Conservation (phyloP, 2,329 filamentous ascomycete genomes). For the Colletotrichum agaves region DNA sequence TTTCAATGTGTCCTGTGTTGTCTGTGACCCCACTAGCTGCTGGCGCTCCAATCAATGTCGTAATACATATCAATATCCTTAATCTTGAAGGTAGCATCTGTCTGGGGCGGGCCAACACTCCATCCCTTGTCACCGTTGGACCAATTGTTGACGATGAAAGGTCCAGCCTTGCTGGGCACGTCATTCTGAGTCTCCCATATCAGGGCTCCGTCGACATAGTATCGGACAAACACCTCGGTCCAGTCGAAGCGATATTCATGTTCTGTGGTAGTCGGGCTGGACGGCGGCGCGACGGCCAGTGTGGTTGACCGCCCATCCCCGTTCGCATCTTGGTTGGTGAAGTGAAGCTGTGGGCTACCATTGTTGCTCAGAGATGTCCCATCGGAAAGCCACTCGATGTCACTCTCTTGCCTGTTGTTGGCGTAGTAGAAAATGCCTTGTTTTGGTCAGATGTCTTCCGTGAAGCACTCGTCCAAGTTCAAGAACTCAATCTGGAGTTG, state of each 20-base stretch:
- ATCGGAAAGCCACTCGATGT: slow-evolving; percentile 47
- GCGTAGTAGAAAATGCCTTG: slow-evolving; percentile 46
- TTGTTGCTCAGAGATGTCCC: slow-evolving; percentile 40
- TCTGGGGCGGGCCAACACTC: slow-evolving; percentile 42
- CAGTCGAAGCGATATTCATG: slow-evolving; percentile 47
- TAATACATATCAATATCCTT: slow-evolving; percentile 42
- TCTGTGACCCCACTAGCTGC: background rate
- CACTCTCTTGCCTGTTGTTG: slow-evolving; percentile 42
- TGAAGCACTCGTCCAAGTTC: too few species aligned
- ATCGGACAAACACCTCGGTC: slow-evolving; percentile 40
- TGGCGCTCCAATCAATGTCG: slow-evolving; percentile 38
- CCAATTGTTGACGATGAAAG: slow-evolving; percentile 48
- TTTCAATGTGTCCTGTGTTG: background rate
- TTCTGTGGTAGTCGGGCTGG: slow-evolving; percentile 41
- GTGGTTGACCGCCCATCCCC: slow-evolving; percentile 36
- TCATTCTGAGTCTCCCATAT: slow-evolving; percentile 42
- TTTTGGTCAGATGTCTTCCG: background rate
- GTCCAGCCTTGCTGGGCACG: slow-evolving; percentile 40
- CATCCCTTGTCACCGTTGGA: slow-evolving; percentile 44
- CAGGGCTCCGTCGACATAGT: slow-evolving; percentile 42
- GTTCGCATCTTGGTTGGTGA: slow-evolving; percentile 44
- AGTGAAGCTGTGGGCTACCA: slow-evolving; percentile 41
- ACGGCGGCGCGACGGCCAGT: slow-evolving; percentile 35
- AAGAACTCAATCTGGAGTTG: accelerated
- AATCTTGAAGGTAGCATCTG: slow-evolving; percentile 37